Conservation (phyloP, 2,329 filamentous ascomycete genomes). For the Metarhizium sp. region DNA sequence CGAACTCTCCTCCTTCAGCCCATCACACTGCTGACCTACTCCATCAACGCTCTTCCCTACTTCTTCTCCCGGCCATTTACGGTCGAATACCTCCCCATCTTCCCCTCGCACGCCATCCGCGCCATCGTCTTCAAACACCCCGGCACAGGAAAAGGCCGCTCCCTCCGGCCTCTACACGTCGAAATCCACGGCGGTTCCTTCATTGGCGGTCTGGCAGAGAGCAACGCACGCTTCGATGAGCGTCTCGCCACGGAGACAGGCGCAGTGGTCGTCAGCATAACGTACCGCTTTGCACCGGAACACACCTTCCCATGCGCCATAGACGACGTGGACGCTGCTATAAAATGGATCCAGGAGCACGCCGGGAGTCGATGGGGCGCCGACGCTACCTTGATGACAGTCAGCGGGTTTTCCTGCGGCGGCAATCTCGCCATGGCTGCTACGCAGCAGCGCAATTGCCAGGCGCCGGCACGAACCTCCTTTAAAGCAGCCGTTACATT, state of each 20-base stretch:
- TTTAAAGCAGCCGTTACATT: no score
- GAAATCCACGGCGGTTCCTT: no score
- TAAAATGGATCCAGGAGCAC: slow-evolving; percentile 12
- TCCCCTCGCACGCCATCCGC: slow-evolving; percentile 11
- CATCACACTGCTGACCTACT: slow-evolving; percentile 25
- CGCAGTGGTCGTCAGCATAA: slow-evolving; percentile 37
- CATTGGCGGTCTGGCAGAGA: no score
- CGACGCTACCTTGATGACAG: slow-evolving; percentile 30
- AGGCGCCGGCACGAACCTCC: slow-evolving; percentile 4
- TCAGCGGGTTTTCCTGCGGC: slow-evolving; percentile 34
- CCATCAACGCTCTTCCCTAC: slow-evolving; percentile 25
- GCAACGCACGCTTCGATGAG: no score
- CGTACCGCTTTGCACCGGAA: slow-evolving; percentile 43
- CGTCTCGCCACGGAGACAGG: slow-evolving; percentile 22
- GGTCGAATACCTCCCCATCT: slow-evolving; percentile 20
- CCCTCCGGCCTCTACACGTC: no score
- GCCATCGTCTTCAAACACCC: no score
- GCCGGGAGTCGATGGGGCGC: slow-evolving; percentile 12
- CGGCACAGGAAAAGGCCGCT: no score
- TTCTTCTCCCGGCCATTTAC: slow-evolving; percentile 26
- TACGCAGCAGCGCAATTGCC: slow-evolving; percentile 15
- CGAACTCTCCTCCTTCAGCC: slow-evolving; percentile 33
- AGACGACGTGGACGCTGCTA: slow-evolving; percentile 35
- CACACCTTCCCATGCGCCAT: slow-evolving; percentile 37
- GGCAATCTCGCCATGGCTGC: slow-evolving; percentile 31